Evolutionary conservation across 2,329 filamentous ascomycete genomes (phyloP), one percentile per base, ranked within the genome.

Genomic region (Arthrinium phaeospermum): DNA sequence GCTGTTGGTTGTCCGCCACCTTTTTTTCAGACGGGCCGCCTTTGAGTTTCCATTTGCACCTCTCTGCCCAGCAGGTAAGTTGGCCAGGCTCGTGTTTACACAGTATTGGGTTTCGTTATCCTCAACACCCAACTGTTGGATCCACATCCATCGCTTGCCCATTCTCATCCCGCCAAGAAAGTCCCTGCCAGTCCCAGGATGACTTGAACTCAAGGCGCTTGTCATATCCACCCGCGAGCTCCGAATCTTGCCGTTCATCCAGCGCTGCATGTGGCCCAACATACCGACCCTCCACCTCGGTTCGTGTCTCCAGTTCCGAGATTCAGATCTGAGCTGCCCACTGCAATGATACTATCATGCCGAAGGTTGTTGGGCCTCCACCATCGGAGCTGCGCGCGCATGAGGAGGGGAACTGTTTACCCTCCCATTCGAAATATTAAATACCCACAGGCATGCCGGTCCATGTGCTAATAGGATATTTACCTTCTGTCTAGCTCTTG

Each of bases 111-210:
- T 64, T 64, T 64, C 30, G 30, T 64, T 41, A 12, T 41, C 34
- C 57, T 64, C 57, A 64, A 64, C 57, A 64, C 57, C 57, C 57
- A 64, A 64, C 57, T 64, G 57, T 64, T 64, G 57, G 57, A 64
- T 64, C 34, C 57, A 64, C 34, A 64, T 41, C 10, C 57, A 41
- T 64, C 34, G 2, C 57, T 22, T 64, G 19, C 30, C 57, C 19
- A 3, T n/a, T 41, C 19, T 8, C 22, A 64, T 41, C 57, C 13
- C 57, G 57, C 57, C 57, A 64, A 64, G 57, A 41, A 64, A 41
- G 34, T 24, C 34, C 57, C 57, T 64, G 57, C 22, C 19, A 64
- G 57, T 64, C 57, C 57, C 57, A 64, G 57, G 34, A 64, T 64
- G 57, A 64, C 34, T 41, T 24, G 34, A 64, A 64, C 34, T n/a